Conservation (phyloP, 768 basidiomycete genomes). For the Podaxis sp. region DNA sequence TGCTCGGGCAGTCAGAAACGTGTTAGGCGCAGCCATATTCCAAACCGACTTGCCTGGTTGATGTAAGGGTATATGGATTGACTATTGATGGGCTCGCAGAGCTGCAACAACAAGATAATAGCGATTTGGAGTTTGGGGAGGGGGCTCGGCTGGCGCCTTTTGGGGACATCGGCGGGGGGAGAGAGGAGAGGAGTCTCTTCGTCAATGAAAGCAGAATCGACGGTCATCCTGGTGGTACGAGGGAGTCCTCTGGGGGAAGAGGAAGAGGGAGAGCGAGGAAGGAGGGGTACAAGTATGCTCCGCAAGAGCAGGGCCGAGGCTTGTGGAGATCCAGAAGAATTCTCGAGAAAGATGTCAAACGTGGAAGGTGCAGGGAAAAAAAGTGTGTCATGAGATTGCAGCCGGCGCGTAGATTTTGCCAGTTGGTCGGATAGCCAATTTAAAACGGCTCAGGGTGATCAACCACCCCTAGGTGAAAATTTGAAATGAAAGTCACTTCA, state of each 20-base stretch:
- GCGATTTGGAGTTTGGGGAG: constrained; percentile 33
- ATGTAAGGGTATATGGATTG: constrained; percentile 62
- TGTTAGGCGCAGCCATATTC: not conserved
- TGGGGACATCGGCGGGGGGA: constrained; percentile 6
- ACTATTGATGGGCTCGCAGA: constrained; percentile 54
- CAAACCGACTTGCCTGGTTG: constrained; percentile 40
- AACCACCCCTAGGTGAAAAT: not conserved
- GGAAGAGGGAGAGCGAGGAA: constrained; percentile 19
- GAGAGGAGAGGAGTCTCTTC: constrained; percentile 34
- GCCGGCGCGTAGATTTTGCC: not conserved
- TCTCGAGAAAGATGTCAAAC: not conserved
- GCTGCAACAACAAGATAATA: constrained; percentile 42
- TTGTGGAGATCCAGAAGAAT: not conserved
- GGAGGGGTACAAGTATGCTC: not conserved
- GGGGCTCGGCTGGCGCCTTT: constrained; percentile 30
- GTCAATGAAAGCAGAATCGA: constrained; percentile 13
- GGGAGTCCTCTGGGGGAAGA: not conserved
- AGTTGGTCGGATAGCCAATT: not conserved
- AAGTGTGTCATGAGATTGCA: constrained; percentile 6
- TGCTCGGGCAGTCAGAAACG: constrained; percentile 18
- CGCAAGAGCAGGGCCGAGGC: not conserved
- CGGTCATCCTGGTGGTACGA: constrained; percentile 14
- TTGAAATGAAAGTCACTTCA: not conserved
- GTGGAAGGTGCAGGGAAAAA: constrained; percentile 1
- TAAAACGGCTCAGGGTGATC: not conserved